Evolutionary conservation across 768 basidiomycete species (phyloP).

Genomic region (Lentinula sp.): DNA sequence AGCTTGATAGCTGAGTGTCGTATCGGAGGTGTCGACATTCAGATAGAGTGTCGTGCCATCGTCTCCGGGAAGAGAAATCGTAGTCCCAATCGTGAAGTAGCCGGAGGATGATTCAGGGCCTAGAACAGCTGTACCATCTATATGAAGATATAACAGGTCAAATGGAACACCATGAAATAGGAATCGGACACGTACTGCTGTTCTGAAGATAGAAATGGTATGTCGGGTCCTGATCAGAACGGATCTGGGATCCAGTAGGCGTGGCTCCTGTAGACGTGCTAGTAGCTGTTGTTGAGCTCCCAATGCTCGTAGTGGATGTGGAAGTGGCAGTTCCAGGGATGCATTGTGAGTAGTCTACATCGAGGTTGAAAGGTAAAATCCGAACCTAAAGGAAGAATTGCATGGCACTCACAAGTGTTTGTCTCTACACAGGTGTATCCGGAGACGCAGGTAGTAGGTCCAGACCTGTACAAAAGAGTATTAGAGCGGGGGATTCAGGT

Average conservation of each 20-base stretch:
- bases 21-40: conserved; percentile 34
- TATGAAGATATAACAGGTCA: not conserved
- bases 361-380: not conserved
- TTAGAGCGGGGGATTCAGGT: not conserved
- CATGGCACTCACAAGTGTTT: conserved; percentile 27
- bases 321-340: conserved; percentile 29
- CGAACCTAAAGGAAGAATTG: not conserved
- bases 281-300: conserved; percentile 20
- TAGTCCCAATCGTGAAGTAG: conserved; percentile 41
- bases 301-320: conserved; percentile 21
- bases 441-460: conserved; percentile 34
- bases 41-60: conserved; percentile 33
- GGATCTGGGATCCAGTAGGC: conserved; percentile 43
- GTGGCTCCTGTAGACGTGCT: conserved; percentile 27
- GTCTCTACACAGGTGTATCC: conserved; percentile 36
- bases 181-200: conserved; percentile 24
- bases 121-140: conserved; percentile 42
- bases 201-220: conserved; percentile 55
- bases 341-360: conserved; percentile 49
- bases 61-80: conserved; percentile 38
- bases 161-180: not conserved
- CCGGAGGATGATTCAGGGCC: conserved; percentile 48
- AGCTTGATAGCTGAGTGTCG: conserved; percentile 41
- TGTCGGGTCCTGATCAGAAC: conserved; percentile 44
- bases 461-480: conserved; percentile 24